Evolutionary conservation across 2,329 filamentous ascomycete genomes (phyloP).

Genomic region (Botrytis cinerea): DNA sequence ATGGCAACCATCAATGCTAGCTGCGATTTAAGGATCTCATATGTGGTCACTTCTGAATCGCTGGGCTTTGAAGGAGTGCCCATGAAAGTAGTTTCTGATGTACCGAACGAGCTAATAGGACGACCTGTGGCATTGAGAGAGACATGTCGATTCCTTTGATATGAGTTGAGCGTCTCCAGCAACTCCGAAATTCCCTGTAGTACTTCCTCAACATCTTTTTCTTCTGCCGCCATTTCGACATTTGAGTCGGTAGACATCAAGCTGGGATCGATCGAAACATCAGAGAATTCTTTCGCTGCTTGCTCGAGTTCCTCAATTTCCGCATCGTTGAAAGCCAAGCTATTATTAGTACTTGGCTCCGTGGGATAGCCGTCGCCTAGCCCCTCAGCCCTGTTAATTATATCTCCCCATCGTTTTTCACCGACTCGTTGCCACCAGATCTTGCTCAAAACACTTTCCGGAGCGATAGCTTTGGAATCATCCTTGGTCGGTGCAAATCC

Average conservation of each 20-base stretch:
- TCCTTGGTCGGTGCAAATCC: constrained; percentile 78
- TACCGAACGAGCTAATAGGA: constrained; percentile 63
- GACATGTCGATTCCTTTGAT: constrained; percentile 76
- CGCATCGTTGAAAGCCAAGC: constrained; percentile 29
- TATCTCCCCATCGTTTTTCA: constrained; percentile 63
- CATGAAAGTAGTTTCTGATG: constrained; percentile 54
- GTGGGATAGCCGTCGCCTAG: constrained; percentile 23
- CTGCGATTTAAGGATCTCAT: constrained; percentile 54
- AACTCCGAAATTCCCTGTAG: constrained; percentile 74
- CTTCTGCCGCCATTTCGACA: constrained; percentile 53
- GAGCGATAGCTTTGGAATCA: constrained; percentile 69
- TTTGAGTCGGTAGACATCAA: constrained; percentile 45
- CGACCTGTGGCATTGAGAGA: constrained; percentile 64
- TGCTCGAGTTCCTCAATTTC: constrained; percentile 47
- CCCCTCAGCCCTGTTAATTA: constrained; percentile 49
- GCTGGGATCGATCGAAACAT: constrained; percentile 57
- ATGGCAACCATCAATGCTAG: constrained; percentile 53
- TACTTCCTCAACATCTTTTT: constrained; percentile 67
- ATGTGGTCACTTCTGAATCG: constrained; percentile 53
- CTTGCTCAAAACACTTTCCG: constrained; percentile 65
- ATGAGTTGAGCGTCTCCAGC: constrained; percentile 74
- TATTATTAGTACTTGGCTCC: constrained; percentile 14
- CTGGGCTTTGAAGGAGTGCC: constrained; percentile 68
- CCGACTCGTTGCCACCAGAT: constrained; percentile 78
- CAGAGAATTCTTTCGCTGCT: constrained; percentile 60